Conservation (phyloP, 129 eudicot genomes). For the Chrysanthemum lavandulifolium region DNA sequence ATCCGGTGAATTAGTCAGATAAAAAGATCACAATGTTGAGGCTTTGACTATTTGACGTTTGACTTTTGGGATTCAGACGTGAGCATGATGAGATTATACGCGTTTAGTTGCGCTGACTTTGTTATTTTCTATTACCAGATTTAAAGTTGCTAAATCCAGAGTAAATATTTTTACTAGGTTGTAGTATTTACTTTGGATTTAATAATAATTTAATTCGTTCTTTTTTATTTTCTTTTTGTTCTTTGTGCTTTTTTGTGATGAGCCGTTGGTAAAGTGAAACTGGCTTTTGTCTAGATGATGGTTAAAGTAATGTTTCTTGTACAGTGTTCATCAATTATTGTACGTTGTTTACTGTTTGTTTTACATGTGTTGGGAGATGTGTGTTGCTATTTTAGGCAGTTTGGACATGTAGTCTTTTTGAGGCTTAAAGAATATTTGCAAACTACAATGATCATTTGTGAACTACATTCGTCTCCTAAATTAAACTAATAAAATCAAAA, state of each 20-base stretch:
- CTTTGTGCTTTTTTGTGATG: conserved; percentile 1
- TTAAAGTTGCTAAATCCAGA: conserved; percentile 7
- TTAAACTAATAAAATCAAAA: too few relatives aligned
- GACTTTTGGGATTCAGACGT: conserved; percentile 19
- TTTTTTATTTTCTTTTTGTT: not conserved
- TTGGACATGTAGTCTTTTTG: conserved; percentile 10
- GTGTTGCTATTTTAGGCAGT: not conserved
- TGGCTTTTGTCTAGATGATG: conserved; percentile 7
- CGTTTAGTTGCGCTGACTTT: conserved; percentile 18
- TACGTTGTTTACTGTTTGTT: not conserved
- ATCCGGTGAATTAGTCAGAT: too few relatives aligned
- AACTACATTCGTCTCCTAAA: too few relatives aligned
- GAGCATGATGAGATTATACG: conserved; percentile 25
- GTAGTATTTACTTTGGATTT: conserved; percentile 23
- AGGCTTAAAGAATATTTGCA: conserved; percentile 4
- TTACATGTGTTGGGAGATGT: conserved; percentile 10
- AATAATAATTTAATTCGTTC: not conserved
- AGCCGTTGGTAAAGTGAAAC: conserved; percentile 27
- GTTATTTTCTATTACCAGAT: not conserved
- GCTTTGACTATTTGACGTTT: conserved; percentile 33
- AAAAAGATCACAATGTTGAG: conserved; percentile 19
- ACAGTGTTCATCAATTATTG: not conserved
- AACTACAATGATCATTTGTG: not conserved
- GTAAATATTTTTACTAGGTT: not conserved
- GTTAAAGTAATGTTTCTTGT: conserved; percentile 11